Evolutionary conservation across 192 early-diverging fungal genomes (phyloP).

Genomic region (Coemansia sp.): DNA sequence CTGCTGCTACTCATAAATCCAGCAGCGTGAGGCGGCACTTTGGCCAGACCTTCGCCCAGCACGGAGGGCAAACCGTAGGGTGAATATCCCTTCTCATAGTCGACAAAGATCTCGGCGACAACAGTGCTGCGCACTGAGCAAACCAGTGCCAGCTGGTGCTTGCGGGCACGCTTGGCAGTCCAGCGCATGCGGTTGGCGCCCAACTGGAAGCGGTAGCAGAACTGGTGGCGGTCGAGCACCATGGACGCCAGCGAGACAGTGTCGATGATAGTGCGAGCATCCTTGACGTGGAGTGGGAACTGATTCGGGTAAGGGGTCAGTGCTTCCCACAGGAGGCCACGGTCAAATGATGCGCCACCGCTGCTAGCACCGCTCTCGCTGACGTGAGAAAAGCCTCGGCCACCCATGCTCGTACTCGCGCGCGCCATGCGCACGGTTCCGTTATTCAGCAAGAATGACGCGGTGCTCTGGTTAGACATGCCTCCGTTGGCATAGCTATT

Average conservation of each 20-base stretch:
- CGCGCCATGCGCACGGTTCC: conserved; percentile 45
- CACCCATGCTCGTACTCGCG: conserved; percentile 35
- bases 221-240: conserved; percentile 54
- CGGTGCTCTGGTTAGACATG: conserved; percentile 37
- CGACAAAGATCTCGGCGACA: conserved; percentile 54
- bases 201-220: conserved; percentile 56
- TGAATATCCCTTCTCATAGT: conserved; percentile 53
- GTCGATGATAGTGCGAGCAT: conserved; percentile 43
- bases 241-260: conserved; percentile 45
- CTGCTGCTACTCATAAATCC: conserved; percentile 15
- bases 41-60: not conserved
- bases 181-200: conserved; percentile 48
- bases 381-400: not conserved
- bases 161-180: conserved; percentile 39
- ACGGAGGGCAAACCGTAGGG: conserved; percentile 27
- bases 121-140: conserved; percentile 46
- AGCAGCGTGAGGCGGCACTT: not conserved
- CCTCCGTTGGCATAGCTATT: conserved; percentile 15
- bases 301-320: conserved; percentile 53
- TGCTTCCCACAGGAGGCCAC: conserved; percentile 49
- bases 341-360: conserved; percentile 23
- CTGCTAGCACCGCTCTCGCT: conserved; percentile 6
- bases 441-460: conserved; percentile 32
- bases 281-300: conserved; percentile 56
- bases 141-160: conserved; percentile 46